phyloP scores from a whole-genome alignment of 805 yeast species.

The Suhomyces kilbournensis region DNA sequence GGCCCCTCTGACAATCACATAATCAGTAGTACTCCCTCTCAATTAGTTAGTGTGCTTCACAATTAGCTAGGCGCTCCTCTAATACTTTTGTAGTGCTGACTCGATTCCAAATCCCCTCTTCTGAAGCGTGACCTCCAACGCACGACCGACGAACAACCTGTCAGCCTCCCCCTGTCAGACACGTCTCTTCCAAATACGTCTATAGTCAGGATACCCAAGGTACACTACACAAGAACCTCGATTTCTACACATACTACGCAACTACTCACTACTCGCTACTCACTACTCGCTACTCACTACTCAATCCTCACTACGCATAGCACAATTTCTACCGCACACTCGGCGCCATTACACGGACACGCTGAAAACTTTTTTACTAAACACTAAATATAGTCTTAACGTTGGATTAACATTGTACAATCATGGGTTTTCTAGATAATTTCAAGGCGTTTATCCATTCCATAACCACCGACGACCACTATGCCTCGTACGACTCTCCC shows the following conservation, averaged over 20 bases:
- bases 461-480: slow-evolving; percentile 57
- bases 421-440: slow-evolving; percentile 26
- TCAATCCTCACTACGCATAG: too few species aligned
- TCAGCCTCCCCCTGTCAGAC: background rate
- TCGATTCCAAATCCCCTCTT: background rate
- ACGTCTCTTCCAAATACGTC: background rate
- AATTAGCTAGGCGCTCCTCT: too few species aligned
- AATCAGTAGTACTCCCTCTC: too few species aligned
- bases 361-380: background rate
- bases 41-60: too few species aligned
- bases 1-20: too few species aligned
- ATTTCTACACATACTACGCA: too few species aligned
- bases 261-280: too few species aligned
- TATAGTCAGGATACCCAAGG: background rate
- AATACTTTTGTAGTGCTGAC: too few species aligned
- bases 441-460: slow-evolving; percentile 41
- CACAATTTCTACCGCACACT: too few species aligned
- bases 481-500: slow-evolving; percentile 50
- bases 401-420: background rate
- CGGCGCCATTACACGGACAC: background rate
- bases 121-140: background rate
- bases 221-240: too few species aligned
- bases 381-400: background rate
- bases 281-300: too few species aligned
- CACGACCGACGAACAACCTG: background rate